These are phyloP conservation scores for Agarophyton chilense DNA, from an alignment of 23 red algal genomes.

Conservation along the genomic window DNA sequence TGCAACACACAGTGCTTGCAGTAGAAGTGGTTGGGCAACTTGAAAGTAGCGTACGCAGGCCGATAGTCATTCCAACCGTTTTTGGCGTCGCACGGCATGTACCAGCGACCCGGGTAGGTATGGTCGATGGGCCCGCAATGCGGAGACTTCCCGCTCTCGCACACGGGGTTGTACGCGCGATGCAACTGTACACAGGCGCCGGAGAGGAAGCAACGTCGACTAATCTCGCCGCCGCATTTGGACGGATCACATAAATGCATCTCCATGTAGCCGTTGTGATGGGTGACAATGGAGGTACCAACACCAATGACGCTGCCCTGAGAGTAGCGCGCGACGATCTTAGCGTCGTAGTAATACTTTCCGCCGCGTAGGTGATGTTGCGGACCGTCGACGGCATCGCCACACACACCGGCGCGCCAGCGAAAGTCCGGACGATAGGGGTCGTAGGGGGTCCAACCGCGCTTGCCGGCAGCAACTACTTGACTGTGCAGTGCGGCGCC, in stretches of 20 bases:
- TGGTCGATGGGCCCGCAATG: conserved; percentile 67
- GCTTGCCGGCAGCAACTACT: conserved; percentile 11
- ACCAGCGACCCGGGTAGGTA: conserved; percentile 62
- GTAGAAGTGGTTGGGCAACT: conserved; percentile 15
- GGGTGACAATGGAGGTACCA: conserved; percentile 50
- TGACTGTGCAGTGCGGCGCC: conserved; percentile 39
- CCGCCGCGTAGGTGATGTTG: conserved; percentile 61
- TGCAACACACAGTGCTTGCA: conserved; percentile 73
- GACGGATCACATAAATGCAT: conserved; percentile 56
- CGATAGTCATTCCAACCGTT: conserved; percentile 15
- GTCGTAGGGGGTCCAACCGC: conserved; percentile 54
- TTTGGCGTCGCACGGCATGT: conserved; percentile 50
- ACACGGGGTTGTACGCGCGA: conserved; percentile 44
- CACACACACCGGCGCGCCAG: conserved; percentile 74
- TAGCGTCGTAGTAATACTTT: conserved; percentile 47
- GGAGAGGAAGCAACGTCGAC: conserved; percentile 28
- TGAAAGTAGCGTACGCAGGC: neutral
- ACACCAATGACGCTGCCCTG: conserved; percentile 29
- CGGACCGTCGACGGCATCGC: conserved; percentile 16
- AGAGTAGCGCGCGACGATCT: conserved; percentile 38
- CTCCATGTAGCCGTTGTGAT: conserved; percentile 70
- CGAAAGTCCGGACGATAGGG: conserved; percentile 36
- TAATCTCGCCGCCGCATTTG: conserved; percentile 72
- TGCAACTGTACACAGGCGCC: conserved; percentile 51
- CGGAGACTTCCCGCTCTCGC: conserved; percentile 40